Evolutionary conservation across 1,139 yeast genomes (phyloP).

Genomic region (Taiozyma onychis): DNA sequence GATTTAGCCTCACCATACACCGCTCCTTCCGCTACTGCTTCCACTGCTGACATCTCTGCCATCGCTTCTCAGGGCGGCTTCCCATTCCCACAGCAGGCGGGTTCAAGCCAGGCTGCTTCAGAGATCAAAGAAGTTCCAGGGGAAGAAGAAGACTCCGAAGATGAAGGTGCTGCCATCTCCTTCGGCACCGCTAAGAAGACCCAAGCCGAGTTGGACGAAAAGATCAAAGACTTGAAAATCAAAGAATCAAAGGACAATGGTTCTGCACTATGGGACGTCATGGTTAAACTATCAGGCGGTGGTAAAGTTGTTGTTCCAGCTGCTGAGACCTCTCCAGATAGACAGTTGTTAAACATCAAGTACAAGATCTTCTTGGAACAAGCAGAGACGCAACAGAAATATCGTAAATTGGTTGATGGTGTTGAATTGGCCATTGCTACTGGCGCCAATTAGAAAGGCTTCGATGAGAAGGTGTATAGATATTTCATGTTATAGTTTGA

Average conservation of each 20-base stretch:
- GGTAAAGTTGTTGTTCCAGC: constrained; percentile 76
- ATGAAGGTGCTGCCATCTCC: constrained; percentile 43
- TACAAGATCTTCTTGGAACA: constrained; percentile 84
- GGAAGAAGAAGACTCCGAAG: constrained; percentile 25
- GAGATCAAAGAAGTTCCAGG: constrained; percentile 4
- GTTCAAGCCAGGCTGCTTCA: constrained; percentile 12
- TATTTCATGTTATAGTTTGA: not conserved
- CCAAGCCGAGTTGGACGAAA: constrained; percentile 34
- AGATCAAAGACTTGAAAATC: constrained; percentile 23
- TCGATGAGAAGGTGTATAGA: not conserved
- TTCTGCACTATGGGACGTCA: constrained; percentile 62
- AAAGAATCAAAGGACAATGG: constrained; percentile 9
- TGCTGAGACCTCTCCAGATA: constrained; percentile 51
- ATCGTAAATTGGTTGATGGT: constrained; percentile 62
- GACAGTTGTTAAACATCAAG: constrained; percentile 67
- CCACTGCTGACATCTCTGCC: constrained; percentile 50
- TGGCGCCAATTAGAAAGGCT: not conserved
- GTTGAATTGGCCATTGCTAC: constrained; percentile 36
- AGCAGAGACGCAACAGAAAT: constrained; percentile 72
- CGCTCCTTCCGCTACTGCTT: constrained; percentile 65
- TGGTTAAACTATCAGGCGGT: constrained; percentile 78
- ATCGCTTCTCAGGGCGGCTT: constrained; percentile 43
- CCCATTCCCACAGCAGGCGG: constrained; percentile 51
- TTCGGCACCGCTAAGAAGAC: constrained; percentile 53
- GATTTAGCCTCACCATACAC: constrained; percentile 62